Evolutionary conservation across 768 basidiomycete genomes (phyloP).

Genomic region (Amyloporia xantha): DNA sequence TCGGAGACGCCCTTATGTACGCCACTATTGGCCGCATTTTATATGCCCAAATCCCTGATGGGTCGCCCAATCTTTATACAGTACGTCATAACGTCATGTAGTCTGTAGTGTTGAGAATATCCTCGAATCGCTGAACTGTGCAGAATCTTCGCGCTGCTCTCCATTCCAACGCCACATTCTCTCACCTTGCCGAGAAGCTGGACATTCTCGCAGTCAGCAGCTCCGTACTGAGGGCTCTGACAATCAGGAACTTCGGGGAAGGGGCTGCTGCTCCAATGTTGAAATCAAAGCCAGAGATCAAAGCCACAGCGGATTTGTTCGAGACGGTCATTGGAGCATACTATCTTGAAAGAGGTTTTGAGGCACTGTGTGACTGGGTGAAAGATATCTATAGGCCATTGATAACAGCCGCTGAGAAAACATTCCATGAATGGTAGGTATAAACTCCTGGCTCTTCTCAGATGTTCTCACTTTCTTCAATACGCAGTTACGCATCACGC

Average conservation of each 20-base stretch:
- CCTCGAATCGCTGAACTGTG: neutral
- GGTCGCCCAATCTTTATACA: constrained; percentile 20
- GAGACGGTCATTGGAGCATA: constrained; percentile 41
- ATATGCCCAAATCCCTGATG: constrained; percentile 24
- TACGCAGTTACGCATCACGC: neutral
- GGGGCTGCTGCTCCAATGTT: constrained; percentile 7
- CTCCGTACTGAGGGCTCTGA: constrained; percentile 17
- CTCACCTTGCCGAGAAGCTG: constrained; percentile 25
- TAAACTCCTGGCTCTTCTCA: neutral
- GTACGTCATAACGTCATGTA: constrained; percentile 14
- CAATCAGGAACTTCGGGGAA: constrained; percentile 20
- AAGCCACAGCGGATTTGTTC: constrained; percentile 40
- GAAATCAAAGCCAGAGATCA: constrained; percentile 20
- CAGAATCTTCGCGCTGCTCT: constrained; percentile 19
- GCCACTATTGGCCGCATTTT: constrained; percentile 35
- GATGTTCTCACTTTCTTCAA: neutral
- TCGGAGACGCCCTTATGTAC: constrained; percentile 42
- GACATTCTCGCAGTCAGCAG: constrained; percentile 23
- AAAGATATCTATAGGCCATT: constrained; percentile 33
- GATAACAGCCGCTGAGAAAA: constrained; percentile 25
- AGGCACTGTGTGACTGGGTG: constrained; percentile 33
- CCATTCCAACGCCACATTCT: constrained; percentile 23
- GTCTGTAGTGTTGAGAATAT: neutral
- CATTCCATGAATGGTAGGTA: constrained; percentile 24
- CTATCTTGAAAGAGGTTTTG: constrained; percentile 33